Percentiles rank a stretch among this genome's conserved stretches.
Conservation (phyloP, 208 protist genomes). For the Trypanosoma theileri region DNA sequence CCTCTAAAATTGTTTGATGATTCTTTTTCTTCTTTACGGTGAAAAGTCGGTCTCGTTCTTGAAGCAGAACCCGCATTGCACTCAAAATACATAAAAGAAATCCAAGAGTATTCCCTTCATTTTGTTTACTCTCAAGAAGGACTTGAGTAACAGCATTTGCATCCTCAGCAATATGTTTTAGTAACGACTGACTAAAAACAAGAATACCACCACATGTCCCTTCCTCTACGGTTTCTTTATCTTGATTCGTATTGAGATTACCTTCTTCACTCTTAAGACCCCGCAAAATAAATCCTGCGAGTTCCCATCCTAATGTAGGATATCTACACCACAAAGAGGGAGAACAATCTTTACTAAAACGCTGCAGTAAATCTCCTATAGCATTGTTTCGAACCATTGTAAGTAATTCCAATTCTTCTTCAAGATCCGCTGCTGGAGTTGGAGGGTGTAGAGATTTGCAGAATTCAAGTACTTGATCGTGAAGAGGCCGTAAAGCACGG, state of each 20-base stretch:
- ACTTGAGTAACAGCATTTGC: conserved; percentile 14
- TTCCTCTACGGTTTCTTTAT: background rate
- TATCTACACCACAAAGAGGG: conserved; percentile 44
- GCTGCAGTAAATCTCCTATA: background rate
- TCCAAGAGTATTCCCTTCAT: conserved; percentile 22
- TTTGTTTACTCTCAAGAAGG: conserved; percentile 19
- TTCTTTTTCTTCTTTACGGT: background rate
- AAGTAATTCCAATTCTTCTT: conserved; percentile 47
- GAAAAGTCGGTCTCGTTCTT: background rate
- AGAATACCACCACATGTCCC: background rate
- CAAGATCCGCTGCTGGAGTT: conserved; percentile 30
- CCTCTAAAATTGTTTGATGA: background rate
- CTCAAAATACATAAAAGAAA: conserved; percentile 30
- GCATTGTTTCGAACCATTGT: conserved; percentile 4
- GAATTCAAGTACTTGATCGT: conserved; percentile 59
- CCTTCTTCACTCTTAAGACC: conserved; percentile 8
- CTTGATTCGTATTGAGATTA: background rate
- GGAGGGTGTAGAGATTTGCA: conserved; percentile 43
- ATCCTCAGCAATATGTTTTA: conserved; percentile 16
- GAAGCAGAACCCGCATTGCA: conserved; percentile 17
- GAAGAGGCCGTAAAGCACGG: conserved; percentile 20
- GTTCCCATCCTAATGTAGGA: conserved; percentile 41
- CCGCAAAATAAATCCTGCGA: conserved; percentile 36
- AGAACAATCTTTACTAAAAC: conserved; percentile 1
- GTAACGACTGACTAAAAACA: conserved; percentile 6